Conservation (phyloP, 1,139 yeast species). For the Geotrichum histeridarum region DNA sequence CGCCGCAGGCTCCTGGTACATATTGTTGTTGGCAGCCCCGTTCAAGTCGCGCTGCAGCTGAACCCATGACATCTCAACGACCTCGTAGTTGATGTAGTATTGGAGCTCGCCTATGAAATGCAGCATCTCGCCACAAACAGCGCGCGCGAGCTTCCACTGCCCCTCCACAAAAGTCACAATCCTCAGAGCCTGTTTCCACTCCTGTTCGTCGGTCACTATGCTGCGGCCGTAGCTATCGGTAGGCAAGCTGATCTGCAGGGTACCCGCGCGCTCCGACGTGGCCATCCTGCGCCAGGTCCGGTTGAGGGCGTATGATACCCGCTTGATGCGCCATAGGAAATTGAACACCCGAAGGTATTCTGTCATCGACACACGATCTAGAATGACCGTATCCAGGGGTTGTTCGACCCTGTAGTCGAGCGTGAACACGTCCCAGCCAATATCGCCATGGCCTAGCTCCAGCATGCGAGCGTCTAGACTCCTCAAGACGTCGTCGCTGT, state of each 20-base stretch:
- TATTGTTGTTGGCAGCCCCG: slow-evolving; percentile 15
- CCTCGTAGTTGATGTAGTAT: slow-evolving; percentile 39
- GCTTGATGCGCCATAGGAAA: slow-evolving; percentile 73
- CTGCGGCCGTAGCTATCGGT: background rate
- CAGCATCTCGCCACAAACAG: slow-evolving; percentile 35
- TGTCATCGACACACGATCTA: slow-evolving; percentile 40
- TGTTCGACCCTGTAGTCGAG: slow-evolving; percentile 68
- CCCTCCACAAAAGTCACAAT: slow-evolving; percentile 5
- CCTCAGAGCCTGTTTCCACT: background rate
- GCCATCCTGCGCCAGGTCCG: slow-evolving; percentile 43
- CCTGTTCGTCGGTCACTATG: background rate
- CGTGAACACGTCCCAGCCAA: slow-evolving; percentile 87
- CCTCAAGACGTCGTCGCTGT: slow-evolving; percentile 41
- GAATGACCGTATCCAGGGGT: slow-evolving; percentile 42
- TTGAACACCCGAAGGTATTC: slow-evolving; percentile 80
- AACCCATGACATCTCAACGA: slow-evolving; percentile 41
- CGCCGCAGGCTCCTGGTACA: background rate
- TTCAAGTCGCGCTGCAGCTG: slow-evolving; percentile 31
- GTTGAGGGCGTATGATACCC: slow-evolving; percentile 52
- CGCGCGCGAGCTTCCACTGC: slow-evolving; percentile 34
- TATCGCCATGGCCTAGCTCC: slow-evolving; percentile 58
- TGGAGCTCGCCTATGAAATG: slow-evolving; percentile 40
- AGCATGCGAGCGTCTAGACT: slow-evolving; percentile 78
- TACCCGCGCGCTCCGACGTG: slow-evolving; percentile 25
- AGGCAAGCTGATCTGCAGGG: slow-evolving; percentile 2